A percentile compares a stretch with the other conserved stretches of the same genome.
phyloP scores from a whole-genome alignment of 805 yeast species.

The Metschnikowia cerradonensis region DNA sequence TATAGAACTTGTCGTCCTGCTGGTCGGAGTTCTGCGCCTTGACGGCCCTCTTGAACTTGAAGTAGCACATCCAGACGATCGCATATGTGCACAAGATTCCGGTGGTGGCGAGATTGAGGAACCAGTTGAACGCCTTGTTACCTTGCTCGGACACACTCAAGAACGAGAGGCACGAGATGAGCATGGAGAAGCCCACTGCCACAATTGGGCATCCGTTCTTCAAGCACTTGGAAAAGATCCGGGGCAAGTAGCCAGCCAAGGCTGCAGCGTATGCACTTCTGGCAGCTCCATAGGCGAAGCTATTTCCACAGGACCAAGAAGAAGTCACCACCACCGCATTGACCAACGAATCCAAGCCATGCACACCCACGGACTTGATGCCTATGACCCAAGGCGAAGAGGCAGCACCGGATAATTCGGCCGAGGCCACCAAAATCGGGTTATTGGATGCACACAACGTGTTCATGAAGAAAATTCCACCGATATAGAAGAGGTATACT shows the following conservation, averaged over 20 bases:
- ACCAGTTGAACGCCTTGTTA: slow-evolving; percentile 65
- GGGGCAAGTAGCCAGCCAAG: slow-evolving; percentile 83
- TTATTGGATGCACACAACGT: slow-evolving; percentile 32
- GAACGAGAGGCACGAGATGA: slow-evolving; percentile 28
- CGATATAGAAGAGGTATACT: slow-evolving; percentile 33
- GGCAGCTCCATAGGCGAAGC: slow-evolving; percentile 33
- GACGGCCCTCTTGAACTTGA: slow-evolving; percentile 34
- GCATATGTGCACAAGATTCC: slow-evolving; percentile 62
- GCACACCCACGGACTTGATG: slow-evolving; percentile 30
- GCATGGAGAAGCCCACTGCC: slow-evolving; percentile 47
- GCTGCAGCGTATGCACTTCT: slow-evolving; percentile 54
- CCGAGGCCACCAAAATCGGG: slow-evolving; percentile 25
- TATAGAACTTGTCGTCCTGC: slow-evolving; percentile 13
- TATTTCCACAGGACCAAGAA: slow-evolving; percentile 38
- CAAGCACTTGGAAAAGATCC: slow-evolving; percentile 56
- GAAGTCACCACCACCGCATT: slow-evolving; percentile 32
- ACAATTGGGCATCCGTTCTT: slow-evolving; percentile 67
- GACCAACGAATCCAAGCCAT: slow-evolving; percentile 32
- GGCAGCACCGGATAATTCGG: slow-evolving; percentile 36
- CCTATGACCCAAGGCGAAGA: slow-evolving; percentile 40
- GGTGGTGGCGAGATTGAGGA: slow-evolving; percentile 62
- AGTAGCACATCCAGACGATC: slow-evolving; percentile 52
- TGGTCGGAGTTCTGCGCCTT: slow-evolving; percentile 37
- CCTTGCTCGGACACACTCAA: slow-evolving; percentile 49
- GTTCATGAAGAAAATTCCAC: slow-evolving; percentile 37